Evolutionary conservation across 2,329 filamentous ascomycete species (phyloP), one percentile per base, ranked within the genome.

Genomic region (Rutstroemia sydowiana): DNA sequence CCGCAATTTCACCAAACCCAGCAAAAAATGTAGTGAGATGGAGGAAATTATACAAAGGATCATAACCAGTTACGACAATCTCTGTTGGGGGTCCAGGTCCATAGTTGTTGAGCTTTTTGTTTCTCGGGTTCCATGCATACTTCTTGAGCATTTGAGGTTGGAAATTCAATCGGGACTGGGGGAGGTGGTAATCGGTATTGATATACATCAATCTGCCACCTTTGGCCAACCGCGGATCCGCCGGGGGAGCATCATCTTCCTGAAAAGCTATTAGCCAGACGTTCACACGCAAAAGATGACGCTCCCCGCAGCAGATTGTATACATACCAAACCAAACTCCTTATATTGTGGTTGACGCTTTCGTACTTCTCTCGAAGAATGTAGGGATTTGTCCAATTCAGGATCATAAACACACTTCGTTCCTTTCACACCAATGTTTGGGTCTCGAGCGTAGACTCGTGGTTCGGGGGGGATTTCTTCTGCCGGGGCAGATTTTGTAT

Each of bases 41-140:
- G 51, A 82, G 79, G 61, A 95, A 88, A 11, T 88, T 81, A 37
- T 87, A 85, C 58, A 97, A 74, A 6, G 92, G 91, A 68, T 97
- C 93, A 67, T 96, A 96, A n/a, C 90, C 89, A n/a, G 84, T 91
- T 18, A 96, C 89, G 3, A 97, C 85, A 45, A 98, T 82, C 66
- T 95, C 89, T 2, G 87, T 89, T 2, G 93, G 88, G 13, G 92
- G 92, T 0, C 89, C 89, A 21, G 90, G 88, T 0, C 91, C 92
- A 61, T 95, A 82, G 2, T n/a, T n/a, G n/a, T n/a, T n/a, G n/a
- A n/a, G n/a, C n/a, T n/a, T n/a, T n/a, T 92, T 95, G 4, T 88
- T 89, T 61, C 82, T 82, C 5, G 83, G 72, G 66, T 97, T 91
- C 69, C 89, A 93, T 23, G 80, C 71, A 69, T 95, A 96, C 20